A percentile compares a stretch with the other conserved stretches of the same genome.
Evolutionary conservation across 1,284 basidiomycete species (phyloP).

Genomic region (Gymnopus androsaceus): DNA sequence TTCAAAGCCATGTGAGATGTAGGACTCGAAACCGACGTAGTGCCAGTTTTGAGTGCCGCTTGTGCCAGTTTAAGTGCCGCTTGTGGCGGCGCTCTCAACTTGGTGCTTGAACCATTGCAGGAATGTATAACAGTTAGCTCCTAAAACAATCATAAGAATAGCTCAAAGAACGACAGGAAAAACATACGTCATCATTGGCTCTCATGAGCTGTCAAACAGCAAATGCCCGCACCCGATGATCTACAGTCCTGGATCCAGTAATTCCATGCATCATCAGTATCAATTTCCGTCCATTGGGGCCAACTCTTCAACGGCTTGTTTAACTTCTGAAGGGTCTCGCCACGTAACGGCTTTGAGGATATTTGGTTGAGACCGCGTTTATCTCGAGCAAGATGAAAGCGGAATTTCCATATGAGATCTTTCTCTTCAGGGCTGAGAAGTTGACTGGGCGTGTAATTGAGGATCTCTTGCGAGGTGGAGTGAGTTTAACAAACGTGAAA

Average conservation of each 20-base stretch:
- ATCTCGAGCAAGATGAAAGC: constrained; percentile 92
- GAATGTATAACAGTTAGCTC: constrained; percentile 90
- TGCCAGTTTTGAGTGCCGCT: too few species aligned
- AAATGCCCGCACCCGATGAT: constrained; percentile 90
- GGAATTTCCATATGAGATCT: constrained; percentile 97
- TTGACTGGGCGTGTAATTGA: constrained; percentile 90
- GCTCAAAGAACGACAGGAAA: too few species aligned
- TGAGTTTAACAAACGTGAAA: constrained; percentile 9
- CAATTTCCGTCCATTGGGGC: constrained; percentile 96
- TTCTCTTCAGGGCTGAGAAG: constrained; percentile 89
- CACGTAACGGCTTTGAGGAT: constrained; percentile 98
- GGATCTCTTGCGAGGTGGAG: constrained; percentile 84
- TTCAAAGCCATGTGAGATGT: too few species aligned
- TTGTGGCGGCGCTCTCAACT: constrained; percentile 86
- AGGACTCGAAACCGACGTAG: too few species aligned
- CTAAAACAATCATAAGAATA: constrained; percentile 39
- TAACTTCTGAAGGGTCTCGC: constrained; percentile 94
- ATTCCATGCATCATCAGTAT: constrained; percentile 92
- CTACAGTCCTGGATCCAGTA: constrained; percentile 88
- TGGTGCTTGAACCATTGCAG: constrained; percentile 96
- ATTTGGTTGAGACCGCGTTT: constrained; percentile 93
- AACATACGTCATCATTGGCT: constrained; percentile 97
- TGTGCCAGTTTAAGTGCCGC: too few species aligned
- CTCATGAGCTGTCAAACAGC: constrained; percentile 89
- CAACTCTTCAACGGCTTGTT: constrained; percentile 95